Base-by-base conservation (phyloP, 2,329 filamentous ascomycete genomes). In the Fusarium sp. region DNA sequence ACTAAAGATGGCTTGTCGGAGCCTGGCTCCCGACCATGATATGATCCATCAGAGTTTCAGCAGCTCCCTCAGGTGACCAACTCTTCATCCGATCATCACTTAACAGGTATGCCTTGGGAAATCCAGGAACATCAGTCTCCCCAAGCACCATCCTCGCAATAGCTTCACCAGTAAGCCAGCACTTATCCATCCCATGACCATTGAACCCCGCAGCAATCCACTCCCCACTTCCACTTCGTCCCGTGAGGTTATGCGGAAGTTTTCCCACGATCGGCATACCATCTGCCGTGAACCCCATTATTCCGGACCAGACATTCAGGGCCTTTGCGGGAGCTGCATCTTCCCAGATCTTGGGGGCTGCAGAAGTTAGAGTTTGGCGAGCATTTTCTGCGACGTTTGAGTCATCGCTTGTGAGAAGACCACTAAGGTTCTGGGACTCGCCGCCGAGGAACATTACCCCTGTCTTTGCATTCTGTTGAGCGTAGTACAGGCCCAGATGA, bases 361-460 rank as follows among this genome's bases (percentile, higher is more conserved):
- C 75, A 4, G 83, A 83, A 3, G 75, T 74, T 1, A 84, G 79
- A 60, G 79, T 82, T 32, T 73, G 76, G 19, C 74, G 70, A 23
- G 78, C 82, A 50, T 81, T 70, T 0, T 80, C 70, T 9, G 85
- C 83, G 6, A 84, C 73, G 9, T 76, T 74, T 1, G 80, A 80
- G 71, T 90, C 87, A 6, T 86, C 83, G 6, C 82, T 81, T 3
- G 84, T 76, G 0, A 86, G 85, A 0, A 88, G 60, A 42, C 84
- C 82, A 19, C 81, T 58, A 8, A 80, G 47, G 19, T 66, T 71
- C 40, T 81, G 80, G 35, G 86, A 85, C 0, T 87, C 88, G 1
- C 88, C 88, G 4, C 87, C 87, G 11, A 87, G 78, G 81, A 89
- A 86, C 72, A 89, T 81, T 54, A 86, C 82, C 13, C 84, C 81